These are phyloP conservation scores for Martensiomyces pterosporus DNA, from an alignment of 192 early-diverging fungal species.

Conservation along the genomic window DNA sequence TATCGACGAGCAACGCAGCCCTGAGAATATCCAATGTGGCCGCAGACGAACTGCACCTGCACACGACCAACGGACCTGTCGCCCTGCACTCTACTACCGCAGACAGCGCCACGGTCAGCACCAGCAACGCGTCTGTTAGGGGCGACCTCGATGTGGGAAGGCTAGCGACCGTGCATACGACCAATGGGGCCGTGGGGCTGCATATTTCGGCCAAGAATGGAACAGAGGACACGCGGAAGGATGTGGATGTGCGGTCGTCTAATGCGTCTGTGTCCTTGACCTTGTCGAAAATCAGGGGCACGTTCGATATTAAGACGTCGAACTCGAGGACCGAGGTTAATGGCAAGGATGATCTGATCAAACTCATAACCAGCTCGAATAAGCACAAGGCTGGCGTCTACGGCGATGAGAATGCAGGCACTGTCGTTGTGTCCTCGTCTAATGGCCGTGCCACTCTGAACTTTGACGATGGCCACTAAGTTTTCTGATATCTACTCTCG, in stretches of 20 bases:
- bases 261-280: background rate
- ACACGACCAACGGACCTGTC: constrained; percentile 10
- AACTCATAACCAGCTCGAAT: background rate
- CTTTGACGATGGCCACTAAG: constrained; percentile 3
- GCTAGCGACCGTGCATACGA: constrained; percentile 3
- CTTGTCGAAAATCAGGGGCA: constrained; percentile 5
- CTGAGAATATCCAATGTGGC: too few relatives aligned
- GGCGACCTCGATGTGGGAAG: too few relatives aligned
- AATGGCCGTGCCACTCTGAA: constrained; percentile 12
- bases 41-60: too few relatives aligned
- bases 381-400: constrained; percentile 9
- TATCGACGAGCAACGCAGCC: too few relatives aligned
- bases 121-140: constrained; percentile 7
- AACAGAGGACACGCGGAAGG: too few relatives aligned
- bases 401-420: constrained; percentile 3
- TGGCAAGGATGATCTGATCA: background rate
- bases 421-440: constrained; percentile 13
- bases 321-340: constrained; percentile 16
- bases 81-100: background rate
- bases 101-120: background rate
- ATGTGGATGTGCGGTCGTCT: background rate
- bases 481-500: too few relatives aligned
- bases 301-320: constrained; percentile 19
- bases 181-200: constrained; percentile 12
- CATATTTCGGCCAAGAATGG: background rate